Percentiles rank a stretch among this genome's conserved stretches.
phyloP scores from a whole-genome alignment of 2,329 filamentous ascomycete species.

The Cytospora mali region DNA sequence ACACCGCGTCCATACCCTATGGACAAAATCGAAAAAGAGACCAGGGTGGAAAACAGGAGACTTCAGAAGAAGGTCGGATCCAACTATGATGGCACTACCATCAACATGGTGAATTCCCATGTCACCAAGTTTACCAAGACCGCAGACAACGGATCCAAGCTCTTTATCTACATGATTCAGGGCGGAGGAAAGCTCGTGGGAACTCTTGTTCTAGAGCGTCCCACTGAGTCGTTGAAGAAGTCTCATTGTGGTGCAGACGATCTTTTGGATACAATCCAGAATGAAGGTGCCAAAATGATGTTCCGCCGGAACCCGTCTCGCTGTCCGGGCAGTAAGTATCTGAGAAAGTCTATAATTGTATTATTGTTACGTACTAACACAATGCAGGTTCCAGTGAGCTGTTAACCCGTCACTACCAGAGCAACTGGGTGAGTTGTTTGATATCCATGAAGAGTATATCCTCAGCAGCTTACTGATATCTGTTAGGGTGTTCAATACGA shows the following conservation, averaged over 20 bases:
- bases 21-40: conserved; percentile 7
- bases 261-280: conserved; percentile 53
- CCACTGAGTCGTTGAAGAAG: conserved; percentile 50
- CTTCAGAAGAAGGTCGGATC: background rate
- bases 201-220: conserved; percentile 57
- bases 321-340: conserved; percentile 38
- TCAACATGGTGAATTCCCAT: background rate
- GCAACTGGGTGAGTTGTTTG: conserved; percentile 51
- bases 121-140: conserved; percentile 6
- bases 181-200: conserved; percentile 49
- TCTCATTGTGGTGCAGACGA: conserved; percentile 57
- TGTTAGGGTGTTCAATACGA: conserved; percentile 65
- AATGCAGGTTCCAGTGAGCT: conserved; percentile 42
- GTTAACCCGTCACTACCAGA: conserved; percentile 54
- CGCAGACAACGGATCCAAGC: conserved; percentile 29
- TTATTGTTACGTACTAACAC: conserved; percentile 32
- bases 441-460: background rate
- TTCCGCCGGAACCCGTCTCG: conserved; percentile 48
- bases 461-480: conserved; percentile 32
- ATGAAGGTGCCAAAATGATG: conserved; percentile 46
- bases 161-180: conserved; percentile 46
- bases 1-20: conserved; percentile 14
- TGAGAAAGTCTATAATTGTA: conserved; percentile 14
- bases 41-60: background rate
- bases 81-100: conserved; percentile 2